A percentile compares a stretch with the other conserved stretches of the same genome.
Conservation (phyloP, 345 rosid species). For the Passiflora organensis region DNA sequence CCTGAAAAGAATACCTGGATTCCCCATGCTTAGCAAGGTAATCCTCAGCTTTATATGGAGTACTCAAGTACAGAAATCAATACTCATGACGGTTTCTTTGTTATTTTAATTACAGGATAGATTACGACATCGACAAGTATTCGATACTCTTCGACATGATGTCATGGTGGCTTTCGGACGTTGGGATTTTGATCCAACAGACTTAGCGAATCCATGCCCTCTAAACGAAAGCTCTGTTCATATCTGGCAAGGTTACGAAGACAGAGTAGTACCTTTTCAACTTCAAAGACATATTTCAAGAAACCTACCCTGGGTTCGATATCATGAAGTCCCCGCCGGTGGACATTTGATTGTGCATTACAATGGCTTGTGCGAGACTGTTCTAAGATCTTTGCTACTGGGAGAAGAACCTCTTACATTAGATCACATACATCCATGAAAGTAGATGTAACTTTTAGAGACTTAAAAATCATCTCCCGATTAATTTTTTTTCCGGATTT, state of each 20-base stretch:
- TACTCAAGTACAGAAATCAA: neutral
- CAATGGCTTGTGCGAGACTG: slow-evolving; percentile 58
- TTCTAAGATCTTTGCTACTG: slow-evolving; percentile 57
- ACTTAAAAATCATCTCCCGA: slow-evolving; percentile 10
- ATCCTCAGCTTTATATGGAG: neutral
- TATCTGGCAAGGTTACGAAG: slow-evolving; percentile 85
- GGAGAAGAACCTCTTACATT: slow-evolving; percentile 52
- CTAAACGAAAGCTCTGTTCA: slow-evolving; percentile 44
- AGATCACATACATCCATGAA: slow-evolving; percentile 29
- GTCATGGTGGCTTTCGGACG: slow-evolving; percentile 53
- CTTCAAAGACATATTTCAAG: slow-evolving; percentile 55
- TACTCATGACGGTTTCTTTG: neutral
- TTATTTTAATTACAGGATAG: slow-evolving; percentile 42
- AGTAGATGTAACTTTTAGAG: too few relatives aligned
- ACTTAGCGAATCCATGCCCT: slow-evolving; percentile 46
- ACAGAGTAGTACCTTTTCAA: slow-evolving; percentile 76
- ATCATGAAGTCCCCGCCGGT: slow-evolving; percentile 82
- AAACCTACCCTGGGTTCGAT: slow-evolving; percentile 70
- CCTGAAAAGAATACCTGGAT: slow-evolving; percentile 55
- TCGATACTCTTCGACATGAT: slow-evolving; percentile 56
- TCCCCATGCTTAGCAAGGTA: slow-evolving; percentile 90
- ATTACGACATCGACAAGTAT: slow-evolving; percentile 43
- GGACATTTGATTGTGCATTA: slow-evolving; percentile 87
- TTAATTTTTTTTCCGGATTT: slow-evolving; percentile 10
- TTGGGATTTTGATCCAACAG: slow-evolving; percentile 83